These are phyloP conservation scores for Hypholoma fasciculare DNA, from an alignment of 768 basidiomycete species.

Conservation along the genomic window DNA sequence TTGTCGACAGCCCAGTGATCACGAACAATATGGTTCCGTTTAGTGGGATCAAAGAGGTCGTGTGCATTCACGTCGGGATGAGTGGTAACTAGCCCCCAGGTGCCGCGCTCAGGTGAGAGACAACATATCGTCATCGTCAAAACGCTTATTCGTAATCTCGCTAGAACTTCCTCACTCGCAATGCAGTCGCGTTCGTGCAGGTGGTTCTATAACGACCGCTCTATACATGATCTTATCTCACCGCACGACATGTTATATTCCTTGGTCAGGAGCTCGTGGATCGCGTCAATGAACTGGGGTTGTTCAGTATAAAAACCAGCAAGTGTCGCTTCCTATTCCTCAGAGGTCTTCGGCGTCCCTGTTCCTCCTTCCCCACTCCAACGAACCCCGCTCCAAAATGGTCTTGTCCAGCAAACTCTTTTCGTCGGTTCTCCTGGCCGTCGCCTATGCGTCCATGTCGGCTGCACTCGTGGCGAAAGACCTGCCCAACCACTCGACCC, in stretches of 20 bases:
- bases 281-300: too few relatives aligned
- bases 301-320: not conserved
- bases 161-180: not conserved
- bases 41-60: not conserved
- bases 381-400: conserved; percentile 13
- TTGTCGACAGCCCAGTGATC: not conserved
- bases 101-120: not conserved
- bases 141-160: not conserved
- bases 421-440: conserved; percentile 23
- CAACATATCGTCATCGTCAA: not conserved
- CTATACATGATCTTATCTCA: conserved; percentile 3
- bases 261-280: not conserved
- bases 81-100: not conserved
- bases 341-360: not conserved
- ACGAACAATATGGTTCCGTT: not conserved
- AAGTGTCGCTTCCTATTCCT: not conserved
- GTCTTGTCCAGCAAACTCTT: conserved; percentile 25
- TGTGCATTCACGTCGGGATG: not conserved
- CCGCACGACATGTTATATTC: not conserved
- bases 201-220: not conserved
- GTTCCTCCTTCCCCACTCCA: not conserved
- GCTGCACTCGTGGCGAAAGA: conserved; percentile 4
- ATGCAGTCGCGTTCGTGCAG: not conserved
- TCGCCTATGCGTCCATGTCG: conserved; percentile 18
- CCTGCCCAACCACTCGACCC: conserved; percentile 20